Evolutionary conservation across 495 filamentous ascomycete genomes (phyloP).

Genomic region (Aspergillus conjunctus): DNA sequence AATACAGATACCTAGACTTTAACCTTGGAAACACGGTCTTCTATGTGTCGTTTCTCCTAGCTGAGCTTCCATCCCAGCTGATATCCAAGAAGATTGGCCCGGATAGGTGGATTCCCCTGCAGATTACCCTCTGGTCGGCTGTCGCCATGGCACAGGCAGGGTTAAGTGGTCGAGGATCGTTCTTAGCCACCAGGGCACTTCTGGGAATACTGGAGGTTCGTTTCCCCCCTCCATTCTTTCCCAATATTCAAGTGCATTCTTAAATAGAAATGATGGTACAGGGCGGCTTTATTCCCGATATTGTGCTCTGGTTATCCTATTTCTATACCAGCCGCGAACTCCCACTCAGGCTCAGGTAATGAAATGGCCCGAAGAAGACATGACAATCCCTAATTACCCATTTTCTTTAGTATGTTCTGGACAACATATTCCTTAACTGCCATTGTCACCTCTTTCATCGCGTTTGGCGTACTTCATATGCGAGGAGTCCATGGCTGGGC

Average conservation of each 20-base stretch:
- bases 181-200: slow-evolving; percentile 62
- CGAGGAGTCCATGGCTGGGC: neutral
- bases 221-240: neutral
- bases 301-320: neutral
- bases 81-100: slow-evolving; percentile 57
- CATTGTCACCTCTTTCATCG: neutral
- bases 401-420: neutral
- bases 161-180: slow-evolving; percentile 58
- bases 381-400: neutral
- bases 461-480: neutral
- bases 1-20: slow-evolving; percentile 51
- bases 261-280: slow-evolving; percentile 57
- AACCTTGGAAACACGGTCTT: slow-evolving; percentile 78
- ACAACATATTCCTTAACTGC: neutral
- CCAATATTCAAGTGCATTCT: slow-evolving; percentile 28
- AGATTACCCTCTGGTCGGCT: slow-evolving; percentile 76
- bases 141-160: slow-evolving; percentile 69
- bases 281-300: slow-evolving; percentile 28
- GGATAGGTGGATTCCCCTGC: slow-evolving; percentile 69
- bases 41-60: slow-evolving; percentile 62
- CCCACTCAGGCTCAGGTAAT: neutral
- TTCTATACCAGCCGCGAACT: neutral
- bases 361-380: neutral
- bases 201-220: slow-evolving; percentile 76
- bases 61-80: slow-evolving; percentile 74